Conservation (phyloP, 805 yeast genomes). For the Candida parachauliodes region DNA sequence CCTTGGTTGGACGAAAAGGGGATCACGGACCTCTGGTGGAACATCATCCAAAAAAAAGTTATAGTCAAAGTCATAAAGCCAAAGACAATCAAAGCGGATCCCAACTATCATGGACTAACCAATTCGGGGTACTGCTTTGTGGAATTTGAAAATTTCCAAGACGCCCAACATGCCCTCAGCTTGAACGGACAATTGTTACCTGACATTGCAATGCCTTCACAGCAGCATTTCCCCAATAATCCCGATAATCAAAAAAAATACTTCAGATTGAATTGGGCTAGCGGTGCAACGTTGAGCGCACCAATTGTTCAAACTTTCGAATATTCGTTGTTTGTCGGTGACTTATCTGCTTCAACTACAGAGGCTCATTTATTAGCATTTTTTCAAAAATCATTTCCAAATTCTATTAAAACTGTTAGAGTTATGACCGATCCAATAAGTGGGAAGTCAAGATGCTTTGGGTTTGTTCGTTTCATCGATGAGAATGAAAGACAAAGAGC, state of each 20-base stretch:
- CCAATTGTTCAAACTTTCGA: constrained; percentile 74
- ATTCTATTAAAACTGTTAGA: constrained; percentile 71
- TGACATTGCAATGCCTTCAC: constrained; percentile 47
- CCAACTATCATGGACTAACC: constrained; percentile 21
- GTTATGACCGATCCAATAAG: constrained; percentile 84
- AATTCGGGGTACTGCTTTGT: constrained; percentile 72
- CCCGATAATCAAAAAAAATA: constrained; percentile 53
- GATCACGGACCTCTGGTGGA: constrained; percentile 54
- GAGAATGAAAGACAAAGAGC: constrained; percentile 69
- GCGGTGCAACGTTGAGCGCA: constrained; percentile 69
- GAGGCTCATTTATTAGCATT: constrained; percentile 74
- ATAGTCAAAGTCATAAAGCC: constrained; percentile 63
- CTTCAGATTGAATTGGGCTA: constrained; percentile 80
- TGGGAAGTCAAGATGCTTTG: constrained; percentile 75
- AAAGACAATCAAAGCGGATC: constrained; percentile 22
- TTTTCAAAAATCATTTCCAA: constrained; percentile 61
- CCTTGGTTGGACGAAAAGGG: constrained; percentile 72
- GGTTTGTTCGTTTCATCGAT: constrained; percentile 72
- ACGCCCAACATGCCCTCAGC: constrained; percentile 65
- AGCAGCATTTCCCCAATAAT: constrained; percentile 34
- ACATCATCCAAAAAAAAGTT: constrained; percentile 51
- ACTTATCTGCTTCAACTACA: constrained; percentile 71
- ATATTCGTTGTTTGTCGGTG: constrained; percentile 79
- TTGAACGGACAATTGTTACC: constrained; percentile 67
- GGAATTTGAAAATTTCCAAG: constrained; percentile 65